These are phyloP conservation scores for Mrakia frigida DNA, from an alignment of 768 basidiomycete genomes.

Conservation along the genomic window DNA sequence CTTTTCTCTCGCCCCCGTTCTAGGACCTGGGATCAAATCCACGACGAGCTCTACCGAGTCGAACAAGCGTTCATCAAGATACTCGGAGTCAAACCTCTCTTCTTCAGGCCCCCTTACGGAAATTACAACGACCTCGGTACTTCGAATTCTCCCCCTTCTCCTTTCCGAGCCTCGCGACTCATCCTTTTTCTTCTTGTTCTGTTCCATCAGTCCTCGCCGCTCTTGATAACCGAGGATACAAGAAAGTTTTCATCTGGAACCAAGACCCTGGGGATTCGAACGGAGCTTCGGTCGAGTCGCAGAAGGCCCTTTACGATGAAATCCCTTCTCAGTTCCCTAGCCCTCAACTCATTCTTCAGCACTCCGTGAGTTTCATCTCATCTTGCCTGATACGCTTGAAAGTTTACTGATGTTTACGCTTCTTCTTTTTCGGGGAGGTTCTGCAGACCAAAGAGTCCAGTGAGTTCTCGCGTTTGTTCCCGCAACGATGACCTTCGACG, in stretches of 20 bases:
- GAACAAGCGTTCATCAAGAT: slow-evolving; percentile 43
- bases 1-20: no score
- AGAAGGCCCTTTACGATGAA: slow-evolving; percentile 35
- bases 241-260: slow-evolving; percentile 41
- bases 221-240: slow-evolving; percentile 41
- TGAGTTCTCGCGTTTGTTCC: neutral
- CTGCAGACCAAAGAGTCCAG: neutral
- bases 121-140: slow-evolving; percentile 38
- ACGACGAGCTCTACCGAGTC: slow-evolving; percentile 38
- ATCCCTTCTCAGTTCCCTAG: slow-evolving; percentile 35
- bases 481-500: neutral
- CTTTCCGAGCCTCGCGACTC: no score
- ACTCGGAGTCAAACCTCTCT: slow-evolving; percentile 41
- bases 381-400: no score
- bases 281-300: slow-evolving; percentile 33
- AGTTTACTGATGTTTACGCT: no score
- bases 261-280: slow-evolving; percentile 38
- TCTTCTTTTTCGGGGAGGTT: neutral
- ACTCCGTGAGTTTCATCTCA: slow-evolving; percentile 32
- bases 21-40: neutral
- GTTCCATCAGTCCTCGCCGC: slow-evolving; percentile 34
- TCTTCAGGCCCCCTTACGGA: slow-evolving; percentile 44
- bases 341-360: slow-evolving; percentile 39
- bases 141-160: no score
- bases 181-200: no score